phyloP scores from a whole-genome alignment of 306 rosid genomes.

The Quercus berberidifolia region DNA sequence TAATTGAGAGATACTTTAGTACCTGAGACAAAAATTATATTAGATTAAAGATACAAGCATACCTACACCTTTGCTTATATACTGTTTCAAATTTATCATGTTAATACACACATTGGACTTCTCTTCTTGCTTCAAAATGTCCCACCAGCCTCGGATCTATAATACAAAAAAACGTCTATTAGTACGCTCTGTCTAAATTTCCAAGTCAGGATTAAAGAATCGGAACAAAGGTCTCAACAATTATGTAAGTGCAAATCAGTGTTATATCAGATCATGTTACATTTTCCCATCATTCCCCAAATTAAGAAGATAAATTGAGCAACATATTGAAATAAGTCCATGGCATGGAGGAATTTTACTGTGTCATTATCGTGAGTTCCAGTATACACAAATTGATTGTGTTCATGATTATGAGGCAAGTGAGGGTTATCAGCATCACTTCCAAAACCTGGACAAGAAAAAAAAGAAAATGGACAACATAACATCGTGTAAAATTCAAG shows the following conservation, averaged over 20 bases:
- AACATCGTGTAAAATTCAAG: not conserved
- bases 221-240: not conserved
- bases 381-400: slow-evolving; percentile 86
- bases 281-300: not conserved
- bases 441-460: slow-evolving; percentile 63
- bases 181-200: slow-evolving; percentile 14
- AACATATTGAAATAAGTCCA: slow-evolving; percentile 1
- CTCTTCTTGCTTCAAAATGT: slow-evolving; percentile 65
- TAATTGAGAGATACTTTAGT: slow-evolving; percentile 57
- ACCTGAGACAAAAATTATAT: slow-evolving; percentile 42
- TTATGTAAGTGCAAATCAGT: not conserved
- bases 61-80: slow-evolving; percentile 5
- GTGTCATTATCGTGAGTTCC: slow-evolving; percentile 99
- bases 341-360: slow-evolving; percentile 38
- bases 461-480: not conserved
- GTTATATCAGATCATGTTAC: not conserved
- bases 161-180: slow-evolving; percentile 16
- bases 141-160: slow-evolving; percentile 94
- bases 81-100: slow-evolving; percentile 8
- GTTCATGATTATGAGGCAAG: slow-evolving; percentile 92
- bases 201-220: slow-evolving; percentile 5
- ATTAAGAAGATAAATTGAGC: slow-evolving; percentile 9
- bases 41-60: slow-evolving; percentile 1
- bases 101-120: slow-evolving; percentile 56
- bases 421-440: slow-evolving; percentile 77